A percentile compares a stretch with the other conserved stretches of the same genome.
phyloP scores from a whole-genome alignment of 2,329 filamentous ascomycete species.

The Dothistroma septosporum region DNA sequence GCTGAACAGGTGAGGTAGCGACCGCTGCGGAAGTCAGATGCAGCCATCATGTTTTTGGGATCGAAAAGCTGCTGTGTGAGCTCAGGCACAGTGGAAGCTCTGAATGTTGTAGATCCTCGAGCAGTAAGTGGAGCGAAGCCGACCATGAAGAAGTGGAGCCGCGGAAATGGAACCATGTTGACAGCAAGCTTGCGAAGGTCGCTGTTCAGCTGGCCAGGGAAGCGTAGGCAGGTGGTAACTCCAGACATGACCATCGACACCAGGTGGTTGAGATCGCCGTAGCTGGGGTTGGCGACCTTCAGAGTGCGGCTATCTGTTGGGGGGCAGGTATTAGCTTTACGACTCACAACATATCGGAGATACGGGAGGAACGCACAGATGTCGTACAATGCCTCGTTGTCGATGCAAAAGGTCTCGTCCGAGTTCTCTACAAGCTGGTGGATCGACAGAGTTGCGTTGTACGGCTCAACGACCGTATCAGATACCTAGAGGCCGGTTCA shows the following conservation, averaged over 20 bases:
- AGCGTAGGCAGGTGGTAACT: conserved; percentile 96
- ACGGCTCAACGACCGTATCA: conserved; percentile 98
- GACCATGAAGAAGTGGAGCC: conserved; percentile 99
- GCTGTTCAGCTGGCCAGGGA: conserved; percentile 99
- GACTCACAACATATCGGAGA: background rate
- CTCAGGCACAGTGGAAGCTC: conserved; percentile 94
- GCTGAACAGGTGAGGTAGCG: conserved; percentile 99
- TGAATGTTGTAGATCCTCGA: conserved; percentile 88
- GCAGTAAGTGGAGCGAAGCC: conserved; percentile 98
- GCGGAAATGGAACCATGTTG: conserved; percentile 99
- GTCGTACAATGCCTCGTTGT: conserved; percentile 99
- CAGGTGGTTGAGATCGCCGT: conserved; percentile 98
- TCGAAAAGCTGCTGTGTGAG: conserved; percentile 99
- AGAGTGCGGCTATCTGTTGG: conserved; percentile 67
- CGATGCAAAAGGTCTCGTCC: conserved; percentile 99
- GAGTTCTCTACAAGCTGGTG: conserved; percentile 99
- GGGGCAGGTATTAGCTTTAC: background rate
- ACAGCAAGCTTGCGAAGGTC: conserved; percentile 98
- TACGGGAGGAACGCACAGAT: conserved; percentile 73
- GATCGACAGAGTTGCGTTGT: conserved; percentile 98
- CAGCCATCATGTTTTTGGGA: conserved; percentile 99
- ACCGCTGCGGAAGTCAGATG: conserved; percentile 98
- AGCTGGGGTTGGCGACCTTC: conserved; percentile 97
- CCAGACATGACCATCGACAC: conserved; percentile 99
- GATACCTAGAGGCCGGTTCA: conserved; percentile 63